A percentile compares a stretch with the other conserved stretches of the same genome.
Conservation (phyloP, 257 asterid species). For the Salvia rosmarinus region DNA sequence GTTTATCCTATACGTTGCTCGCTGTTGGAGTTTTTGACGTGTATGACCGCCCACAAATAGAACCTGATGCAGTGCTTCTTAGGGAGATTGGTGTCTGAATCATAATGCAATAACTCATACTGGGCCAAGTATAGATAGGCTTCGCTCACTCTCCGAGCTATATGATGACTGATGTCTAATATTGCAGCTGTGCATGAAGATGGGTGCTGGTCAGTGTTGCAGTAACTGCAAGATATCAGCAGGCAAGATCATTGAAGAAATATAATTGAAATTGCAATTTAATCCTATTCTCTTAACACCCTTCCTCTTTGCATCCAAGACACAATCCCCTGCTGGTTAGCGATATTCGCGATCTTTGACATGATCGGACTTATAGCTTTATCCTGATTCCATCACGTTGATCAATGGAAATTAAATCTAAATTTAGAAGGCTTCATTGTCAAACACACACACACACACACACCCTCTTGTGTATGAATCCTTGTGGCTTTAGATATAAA, state of each 20-base stretch:
- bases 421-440: no score
- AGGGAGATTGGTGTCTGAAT: slow-evolving; percentile 62
- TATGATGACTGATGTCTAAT: slow-evolving; percentile 17
- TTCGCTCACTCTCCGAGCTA: not conserved
- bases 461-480: not conserved
- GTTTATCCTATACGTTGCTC: slow-evolving; percentile 50
- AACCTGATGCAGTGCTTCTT: slow-evolving; percentile 76
- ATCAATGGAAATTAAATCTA: no score
- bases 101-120: not conserved
- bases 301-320: not conserved
- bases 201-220: slow-evolving; percentile 87
- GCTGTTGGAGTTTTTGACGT: slow-evolving; percentile 74
- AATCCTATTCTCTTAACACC: not conserved
- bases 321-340: not conserved
- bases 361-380: no score
- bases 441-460: no score
- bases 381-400: no score
- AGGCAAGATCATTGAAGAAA: slow-evolving; percentile 52
- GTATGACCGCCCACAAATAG: slow-evolving; percentile 87
- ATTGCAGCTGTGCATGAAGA: slow-evolving; percentile 80
- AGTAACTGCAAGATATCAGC: slow-evolving; percentile 55
- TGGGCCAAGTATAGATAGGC: not conserved
- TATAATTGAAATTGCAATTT: not conserved
- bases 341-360: not conserved
- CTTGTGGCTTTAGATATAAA: not conserved